A percentile compares a stretch with the other conserved stretches of the same genome.
phyloP scores from a whole-genome alignment of 2,329 filamentous ascomycete species.

The Colletotrichum agaves region DNA sequence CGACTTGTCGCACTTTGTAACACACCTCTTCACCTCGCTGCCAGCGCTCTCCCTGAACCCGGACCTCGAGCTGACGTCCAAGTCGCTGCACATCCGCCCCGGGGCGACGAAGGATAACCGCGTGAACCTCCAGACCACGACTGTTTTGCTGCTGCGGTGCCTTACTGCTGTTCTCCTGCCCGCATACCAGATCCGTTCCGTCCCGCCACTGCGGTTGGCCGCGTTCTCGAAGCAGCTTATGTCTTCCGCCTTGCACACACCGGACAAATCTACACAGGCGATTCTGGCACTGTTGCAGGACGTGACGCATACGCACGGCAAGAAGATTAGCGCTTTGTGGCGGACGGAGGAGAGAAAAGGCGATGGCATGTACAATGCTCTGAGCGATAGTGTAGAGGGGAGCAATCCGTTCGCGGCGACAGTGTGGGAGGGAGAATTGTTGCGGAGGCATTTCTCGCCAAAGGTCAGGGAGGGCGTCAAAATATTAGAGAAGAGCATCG shows the following conservation, averaged over 20 bases:
- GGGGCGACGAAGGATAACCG: constrained; percentile 52
- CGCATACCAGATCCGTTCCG: constrained; percentile 74
- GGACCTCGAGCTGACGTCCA: constrained; percentile 84
- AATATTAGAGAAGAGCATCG: constrained; percentile 74
- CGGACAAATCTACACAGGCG: constrained; percentile 88
- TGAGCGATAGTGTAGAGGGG: constrained; percentile 79
- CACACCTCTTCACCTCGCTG: constrained; percentile 89
- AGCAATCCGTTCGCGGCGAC: constrained; percentile 92
- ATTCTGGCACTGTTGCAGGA: constrained; percentile 81
- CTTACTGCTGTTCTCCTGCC: constrained; percentile 85
- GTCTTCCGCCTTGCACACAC: constrained; percentile 83
- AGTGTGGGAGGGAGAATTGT: constrained; percentile 91
- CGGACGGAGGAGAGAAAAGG: constrained; percentile 93
- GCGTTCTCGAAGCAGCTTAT: constrained; percentile 94
- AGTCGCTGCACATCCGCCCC: constrained; percentile 72
- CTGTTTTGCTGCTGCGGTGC: constrained; percentile 89
- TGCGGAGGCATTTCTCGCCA: constrained; percentile 87
- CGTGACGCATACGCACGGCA: constrained; percentile 82
- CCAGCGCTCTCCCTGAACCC: constrained; percentile 82
- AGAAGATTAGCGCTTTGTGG: constrained; percentile 88
- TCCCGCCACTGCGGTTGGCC: constrained; percentile 86
- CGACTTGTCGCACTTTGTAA: constrained; percentile 95
- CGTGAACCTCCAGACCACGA: constrained; percentile 94
- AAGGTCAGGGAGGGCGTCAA: constrained; percentile 81
- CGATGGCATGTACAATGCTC: constrained; percentile 84